These are phyloP conservation scores for Tolypocladium pustulatum DNA, from an alignment of 2,329 filamentous ascomycete genomes.

Conservation along the genomic window DNA sequence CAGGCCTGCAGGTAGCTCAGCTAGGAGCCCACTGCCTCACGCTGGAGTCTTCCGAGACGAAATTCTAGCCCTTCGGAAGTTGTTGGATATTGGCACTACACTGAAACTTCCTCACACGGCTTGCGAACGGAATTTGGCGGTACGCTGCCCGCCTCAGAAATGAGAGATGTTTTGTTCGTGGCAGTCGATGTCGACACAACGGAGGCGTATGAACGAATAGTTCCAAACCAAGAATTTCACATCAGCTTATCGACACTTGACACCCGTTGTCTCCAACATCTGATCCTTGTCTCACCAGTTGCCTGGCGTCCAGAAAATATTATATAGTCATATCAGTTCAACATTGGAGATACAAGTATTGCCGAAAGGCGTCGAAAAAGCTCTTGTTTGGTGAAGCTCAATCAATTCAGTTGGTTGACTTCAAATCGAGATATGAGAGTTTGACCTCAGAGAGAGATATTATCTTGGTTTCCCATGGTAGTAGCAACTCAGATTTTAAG, in stretches of 20 bases:
- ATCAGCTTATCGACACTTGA: neutral
- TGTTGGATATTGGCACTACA: neutral
- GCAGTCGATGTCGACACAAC: neutral
- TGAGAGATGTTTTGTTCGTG: neutral
- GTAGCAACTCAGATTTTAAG: neutral
- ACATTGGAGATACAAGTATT: neutral
- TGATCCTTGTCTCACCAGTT: neutral
- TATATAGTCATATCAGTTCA: neutral
- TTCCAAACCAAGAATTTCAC: neutral
- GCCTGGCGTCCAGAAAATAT: neutral
- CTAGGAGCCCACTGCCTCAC: neutral
- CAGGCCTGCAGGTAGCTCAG: neutral
- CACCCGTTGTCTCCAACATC: neutral
- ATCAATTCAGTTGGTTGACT: neutral
- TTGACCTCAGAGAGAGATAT: neutral
- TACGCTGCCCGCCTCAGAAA: neutral
- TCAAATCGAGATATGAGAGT: neutral
- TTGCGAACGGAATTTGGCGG: neutral
- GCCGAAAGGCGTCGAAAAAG: neutral
- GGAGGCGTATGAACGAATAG: neutral
- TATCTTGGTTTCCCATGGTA: neutral
- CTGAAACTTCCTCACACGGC: neutral
- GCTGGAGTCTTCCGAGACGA: neutral
- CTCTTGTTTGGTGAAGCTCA: neutral
- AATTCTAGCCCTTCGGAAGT: neutral